Evolutionary conservation across 2,329 filamentous ascomycete species (phyloP), one percentile per base, ranked within the genome.

Genomic region (Domatiomyces globalis): DNA sequence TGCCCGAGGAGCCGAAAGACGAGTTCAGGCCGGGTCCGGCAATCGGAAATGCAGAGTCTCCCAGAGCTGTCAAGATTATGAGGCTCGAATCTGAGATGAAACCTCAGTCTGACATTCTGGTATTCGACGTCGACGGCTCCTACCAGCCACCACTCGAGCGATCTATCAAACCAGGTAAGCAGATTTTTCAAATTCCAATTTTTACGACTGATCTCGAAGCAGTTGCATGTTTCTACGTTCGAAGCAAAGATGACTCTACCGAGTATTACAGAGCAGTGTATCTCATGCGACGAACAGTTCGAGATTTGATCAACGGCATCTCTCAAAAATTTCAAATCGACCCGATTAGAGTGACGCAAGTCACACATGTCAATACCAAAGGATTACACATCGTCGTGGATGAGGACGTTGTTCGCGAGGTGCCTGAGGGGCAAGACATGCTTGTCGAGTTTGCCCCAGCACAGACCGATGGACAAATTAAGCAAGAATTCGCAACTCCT

Each of bases 371-470:
- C 49, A 83, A 86, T 43, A 74, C 81, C 12, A 81, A 81, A 57
- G 87, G 87, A 0, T 69, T 95, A 1, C 81, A 88, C 61, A 81
- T 96, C 51, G 80, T 94, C 63, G 77, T 96, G 60, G 92, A 96
- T 62, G 88, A 96, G 62, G 88, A 95, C 56, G 83, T 94, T 46
- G 79, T 96, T 29, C 78, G 78, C 45, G 84, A 90, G 65, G 73
- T 96, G 49, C 78, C 81, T 1, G 92, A 98, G 69, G 89, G 88
- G 29, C 87, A 96, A 66, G 90, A 95, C 63, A 92, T 96, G 84
- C 71, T 76, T 39, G 77, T 78, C 43, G 80, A 84, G 60, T 78
- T 83, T 53, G 75, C 85, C 52, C 83, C 92, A 59, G 73, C 85
- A 45, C 58, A 70, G 51, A 65, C 70, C 48, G 65, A 71, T 49